Conservation (phyloP, 345 rosid genomes). For the Pistacia vera region DNA sequence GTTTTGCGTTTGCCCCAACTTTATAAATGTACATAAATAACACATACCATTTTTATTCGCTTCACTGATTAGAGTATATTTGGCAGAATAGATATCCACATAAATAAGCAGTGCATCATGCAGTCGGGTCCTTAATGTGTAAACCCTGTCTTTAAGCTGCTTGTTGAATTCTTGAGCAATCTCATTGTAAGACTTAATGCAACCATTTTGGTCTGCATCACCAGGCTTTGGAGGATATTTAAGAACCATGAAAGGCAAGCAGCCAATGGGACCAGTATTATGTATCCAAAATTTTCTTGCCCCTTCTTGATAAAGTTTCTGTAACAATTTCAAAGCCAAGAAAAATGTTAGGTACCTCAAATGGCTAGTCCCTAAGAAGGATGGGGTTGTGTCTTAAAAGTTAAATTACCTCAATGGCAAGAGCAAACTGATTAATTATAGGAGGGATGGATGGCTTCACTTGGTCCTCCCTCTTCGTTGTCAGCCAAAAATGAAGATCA, state of each 20-base stretch:
- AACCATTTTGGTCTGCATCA: conserved; percentile 34
- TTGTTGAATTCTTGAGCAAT: conserved; percentile 37
- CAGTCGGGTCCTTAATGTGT: conserved; percentile 32
- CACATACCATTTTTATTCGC: conserved; percentile 30
- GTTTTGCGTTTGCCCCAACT: too few relatives aligned
- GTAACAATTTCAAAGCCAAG: conserved; percentile 4
- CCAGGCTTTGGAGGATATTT: conserved; percentile 21
- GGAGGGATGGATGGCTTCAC: conserved; percentile 21
- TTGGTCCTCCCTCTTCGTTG: conserved; percentile 10
- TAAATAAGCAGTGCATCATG: conserved; percentile 32
- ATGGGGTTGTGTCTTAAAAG: neutral
- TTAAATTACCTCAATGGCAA: conserved; percentile 17
- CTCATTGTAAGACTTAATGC: conserved; percentile 34
- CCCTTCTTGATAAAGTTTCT: conserved; percentile 29
- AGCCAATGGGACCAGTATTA: conserved; percentile 51
- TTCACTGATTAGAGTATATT: conserved; percentile 30
- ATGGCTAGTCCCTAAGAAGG: neutral
- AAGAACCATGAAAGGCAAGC: conserved; percentile 34
- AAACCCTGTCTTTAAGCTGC: conserved; percentile 28
- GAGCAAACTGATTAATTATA: conserved; percentile 19
- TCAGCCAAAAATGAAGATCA: conserved; percentile 29
- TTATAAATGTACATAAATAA: neutral
- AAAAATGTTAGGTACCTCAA: too few relatives aligned
- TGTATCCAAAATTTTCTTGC: conserved; percentile 48
- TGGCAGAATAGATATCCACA: conserved; percentile 40